A percentile compares a stretch with the other conserved stretches of the same genome.
Conservation (phyloP, 768 basidiomycete genomes). For the Mycena vitilis region DNA sequence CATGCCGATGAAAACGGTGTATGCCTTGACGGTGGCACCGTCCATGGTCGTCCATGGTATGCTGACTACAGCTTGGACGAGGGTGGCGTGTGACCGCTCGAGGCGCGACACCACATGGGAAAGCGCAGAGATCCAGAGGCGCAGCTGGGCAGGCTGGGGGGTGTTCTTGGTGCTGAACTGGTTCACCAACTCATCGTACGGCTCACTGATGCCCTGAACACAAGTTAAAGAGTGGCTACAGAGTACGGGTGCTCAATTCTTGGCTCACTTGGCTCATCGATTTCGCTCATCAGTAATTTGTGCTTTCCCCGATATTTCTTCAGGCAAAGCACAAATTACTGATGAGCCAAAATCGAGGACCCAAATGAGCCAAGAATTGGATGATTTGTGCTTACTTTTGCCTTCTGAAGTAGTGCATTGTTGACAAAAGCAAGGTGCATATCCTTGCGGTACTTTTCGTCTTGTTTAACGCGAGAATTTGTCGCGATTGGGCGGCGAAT, state of each 20-base stretch:
- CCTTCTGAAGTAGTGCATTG: constrained; percentile 82
- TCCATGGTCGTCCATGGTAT: constrained; percentile 97
- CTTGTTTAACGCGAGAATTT: constrained; percentile 82
- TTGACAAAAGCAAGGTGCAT: constrained; percentile 88
- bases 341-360: no score
- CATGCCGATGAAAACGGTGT: constrained; percentile 91
- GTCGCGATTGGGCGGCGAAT: constrained; percentile 75
- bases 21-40: constrained; percentile 84
- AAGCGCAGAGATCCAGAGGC: constrained; percentile 86
- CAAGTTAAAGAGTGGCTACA: no score
- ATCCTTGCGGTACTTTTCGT: constrained; percentile 80
- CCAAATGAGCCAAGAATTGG: no score
- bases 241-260: no score
- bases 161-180: constrained; percentile 76
- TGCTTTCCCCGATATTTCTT: no score
- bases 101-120: constrained; percentile 93
- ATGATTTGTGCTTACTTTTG: constrained; percentile 73
- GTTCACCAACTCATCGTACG: constrained; percentile 90
- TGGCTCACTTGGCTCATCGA: no score
- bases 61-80: constrained; percentile 88
- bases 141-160: constrained; percentile 67
- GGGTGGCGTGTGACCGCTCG: constrained; percentile 79
- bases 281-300: no score
- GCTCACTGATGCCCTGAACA: constrained; percentile 75
- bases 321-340: no score